phyloP scores from a whole-genome alignment of 2,329 filamentous ascomycete species.

The Fusarium sp. region DNA sequence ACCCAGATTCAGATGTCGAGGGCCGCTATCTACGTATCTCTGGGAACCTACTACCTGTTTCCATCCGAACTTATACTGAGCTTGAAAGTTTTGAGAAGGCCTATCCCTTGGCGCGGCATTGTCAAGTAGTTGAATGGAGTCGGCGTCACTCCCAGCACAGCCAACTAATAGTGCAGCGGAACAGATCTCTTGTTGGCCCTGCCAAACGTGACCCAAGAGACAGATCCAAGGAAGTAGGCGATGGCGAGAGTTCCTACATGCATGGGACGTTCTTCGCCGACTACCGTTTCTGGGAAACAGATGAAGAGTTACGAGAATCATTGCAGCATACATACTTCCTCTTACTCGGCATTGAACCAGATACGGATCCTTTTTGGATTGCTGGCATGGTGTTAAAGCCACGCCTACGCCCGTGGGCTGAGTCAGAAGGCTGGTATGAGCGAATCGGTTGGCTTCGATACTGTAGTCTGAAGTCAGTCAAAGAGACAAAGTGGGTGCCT shows the following conservation, averaged over 20 bases:
- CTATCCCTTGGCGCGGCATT: not conserved
- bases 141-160: not conserved
- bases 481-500: not conserved
- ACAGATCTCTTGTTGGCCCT: not conserved
- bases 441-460: constrained; percentile 1
- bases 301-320: not conserved
- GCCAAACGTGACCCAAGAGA: not conserved
- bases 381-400: not conserved
- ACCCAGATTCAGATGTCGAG: not conserved
- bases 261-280: not conserved
- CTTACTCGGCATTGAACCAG: not conserved
- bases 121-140: not conserved
- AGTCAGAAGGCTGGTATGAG: not conserved
- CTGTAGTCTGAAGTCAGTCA: not conserved
- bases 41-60: not conserved
- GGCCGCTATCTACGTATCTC: not conserved
- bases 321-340: not conserved
- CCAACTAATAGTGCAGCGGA: not conserved
- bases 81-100: not conserved
- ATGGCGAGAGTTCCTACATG: not conserved
- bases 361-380: not conserved
- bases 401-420: not conserved
- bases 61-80: not conserved
- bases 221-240: not conserved
- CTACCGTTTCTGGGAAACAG: not conserved